A percentile compares a stretch with the other conserved stretches of the same genome.
phyloP scores from a whole-genome alignment of 2,329 filamentous ascomycete species.

The Tolypocladium cylindrosporum region DNA sequence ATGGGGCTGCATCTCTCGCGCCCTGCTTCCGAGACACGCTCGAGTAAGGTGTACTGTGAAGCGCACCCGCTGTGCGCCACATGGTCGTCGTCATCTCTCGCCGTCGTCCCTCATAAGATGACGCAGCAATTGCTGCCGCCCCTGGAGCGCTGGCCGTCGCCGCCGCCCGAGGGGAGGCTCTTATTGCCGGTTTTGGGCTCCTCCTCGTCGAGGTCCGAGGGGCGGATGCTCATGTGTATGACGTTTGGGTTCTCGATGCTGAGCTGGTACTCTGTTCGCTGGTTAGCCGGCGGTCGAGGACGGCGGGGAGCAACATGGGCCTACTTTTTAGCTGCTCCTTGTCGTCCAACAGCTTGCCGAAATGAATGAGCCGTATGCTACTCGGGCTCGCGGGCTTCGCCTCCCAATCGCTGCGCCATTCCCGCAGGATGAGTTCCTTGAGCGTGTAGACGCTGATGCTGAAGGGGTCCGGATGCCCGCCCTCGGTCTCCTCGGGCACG shows the following conservation, averaged over 20 bases:
- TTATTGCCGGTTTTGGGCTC: conserved; percentile 60
- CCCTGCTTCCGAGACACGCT: not conserved
- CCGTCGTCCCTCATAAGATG: conserved; percentile 30
- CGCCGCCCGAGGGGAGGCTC: conserved; percentile 27
- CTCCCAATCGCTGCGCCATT: conserved; percentile 93
- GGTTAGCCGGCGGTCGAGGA: conserved; percentile 1
- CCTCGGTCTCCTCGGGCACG: conserved; percentile 54
- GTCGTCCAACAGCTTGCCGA: conserved; percentile 84
- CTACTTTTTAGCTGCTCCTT: conserved; percentile 76
- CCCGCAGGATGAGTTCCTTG: conserved; percentile 85
- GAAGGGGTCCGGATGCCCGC: conserved; percentile 63
- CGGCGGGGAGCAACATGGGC: conserved; percentile 13
- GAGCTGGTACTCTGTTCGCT: conserved; percentile 62
- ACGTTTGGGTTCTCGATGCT: conserved; percentile 67
- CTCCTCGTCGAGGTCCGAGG: conserved; percentile 76
- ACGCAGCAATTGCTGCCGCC: conserved; percentile 36
- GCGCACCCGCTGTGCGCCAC: not conserved
- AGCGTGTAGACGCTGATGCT: conserved; percentile 88
- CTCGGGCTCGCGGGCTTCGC: conserved; percentile 74
- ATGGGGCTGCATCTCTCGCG: not conserved
- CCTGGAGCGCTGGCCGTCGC: conserved; percentile 29
- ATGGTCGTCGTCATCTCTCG: not conserved
- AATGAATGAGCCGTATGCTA: conserved; percentile 83
- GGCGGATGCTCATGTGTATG: conserved; percentile 89
- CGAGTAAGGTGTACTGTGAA: not conserved